Conservation (phyloP, 768 basidiomycete genomes). For the Rhodotorula kratochvilovae region DNA sequence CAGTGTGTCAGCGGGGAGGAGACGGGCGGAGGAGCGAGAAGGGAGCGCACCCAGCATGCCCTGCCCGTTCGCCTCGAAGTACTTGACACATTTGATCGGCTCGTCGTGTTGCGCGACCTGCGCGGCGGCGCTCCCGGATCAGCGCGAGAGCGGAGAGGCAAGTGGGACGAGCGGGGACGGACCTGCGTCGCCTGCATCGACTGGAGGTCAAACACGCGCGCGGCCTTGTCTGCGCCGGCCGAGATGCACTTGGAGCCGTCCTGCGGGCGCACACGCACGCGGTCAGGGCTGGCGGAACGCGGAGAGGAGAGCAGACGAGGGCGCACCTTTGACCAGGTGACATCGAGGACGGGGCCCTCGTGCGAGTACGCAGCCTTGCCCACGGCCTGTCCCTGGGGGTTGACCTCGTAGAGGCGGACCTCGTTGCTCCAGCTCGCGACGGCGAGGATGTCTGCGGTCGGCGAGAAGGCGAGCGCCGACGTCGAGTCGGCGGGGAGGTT, state of each 20-base stretch:
- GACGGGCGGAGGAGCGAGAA: not conserved
- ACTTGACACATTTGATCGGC: slow-evolving; percentile 38
- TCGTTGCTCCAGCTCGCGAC: slow-evolving; percentile 93
- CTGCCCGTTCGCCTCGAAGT: slow-evolving; percentile 53
- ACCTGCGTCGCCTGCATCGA: slow-evolving; percentile 79
- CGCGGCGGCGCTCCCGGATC: accelerated
- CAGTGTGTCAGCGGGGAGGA: not conserved
- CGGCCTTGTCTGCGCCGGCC: slow-evolving; percentile 90
- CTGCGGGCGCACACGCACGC: slow-evolving; percentile 1
- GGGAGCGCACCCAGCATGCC: slow-evolving; percentile 22
- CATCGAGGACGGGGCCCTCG: slow-evolving; percentile 78
- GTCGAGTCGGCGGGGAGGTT: slow-evolving; percentile 83
- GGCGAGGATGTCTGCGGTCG: slow-evolving; percentile 79
- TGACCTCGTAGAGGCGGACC: slow-evolving; percentile 84
- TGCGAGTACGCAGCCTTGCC: slow-evolving; percentile 87
- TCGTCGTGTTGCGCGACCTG: slow-evolving; percentile 42
- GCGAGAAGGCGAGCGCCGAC: slow-evolving; percentile 76
- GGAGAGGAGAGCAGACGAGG: no score
- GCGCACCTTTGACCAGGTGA: slow-evolving; percentile 83
- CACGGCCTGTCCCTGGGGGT: slow-evolving; percentile 65
- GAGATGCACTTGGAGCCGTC: slow-evolving; percentile 80
- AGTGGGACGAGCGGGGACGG: slow-evolving; percentile 58
- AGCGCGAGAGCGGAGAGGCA: no score
- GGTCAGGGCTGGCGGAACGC: no score
- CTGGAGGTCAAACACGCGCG: slow-evolving; percentile 82